Percentiles rank a stretch among this genome's conserved stretches.
These are phyloP conservation scores for Xylaria sp. DNA, from an alignment of 2,329 filamentous ascomycete species.

Conservation along the genomic window DNA sequence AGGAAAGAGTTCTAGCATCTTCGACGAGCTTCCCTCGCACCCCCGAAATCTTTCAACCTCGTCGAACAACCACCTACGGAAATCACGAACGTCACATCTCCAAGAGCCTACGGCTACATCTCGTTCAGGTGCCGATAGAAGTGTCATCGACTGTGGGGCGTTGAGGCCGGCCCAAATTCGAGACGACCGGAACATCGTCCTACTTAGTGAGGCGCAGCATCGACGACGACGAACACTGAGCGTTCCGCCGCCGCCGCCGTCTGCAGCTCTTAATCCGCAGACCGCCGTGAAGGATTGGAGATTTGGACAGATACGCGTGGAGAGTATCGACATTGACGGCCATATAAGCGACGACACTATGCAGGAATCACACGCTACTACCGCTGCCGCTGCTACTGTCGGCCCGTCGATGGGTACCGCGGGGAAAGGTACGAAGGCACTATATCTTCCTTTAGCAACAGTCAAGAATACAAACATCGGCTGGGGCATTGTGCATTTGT, in stretches of 20 bases:
- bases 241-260: conserved; percentile 56
- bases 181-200: conserved; percentile 51
- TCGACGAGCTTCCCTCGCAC: conserved; percentile 65
- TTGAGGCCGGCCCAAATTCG: conserved; percentile 49
- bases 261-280: conserved; percentile 57
- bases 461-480: conserved; percentile 77
- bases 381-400: conserved; percentile 62
- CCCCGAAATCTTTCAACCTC: conserved; percentile 43
- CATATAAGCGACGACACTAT: conserved; percentile 47
- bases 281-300: conserved; percentile 76
- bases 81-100: conserved; percentile 21
- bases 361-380: conserved; percentile 49
- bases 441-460: conserved; percentile 76
- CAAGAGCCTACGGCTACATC: conserved; percentile 33
- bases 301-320: conserved; percentile 79
- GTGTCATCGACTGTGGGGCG: conserved; percentile 62
- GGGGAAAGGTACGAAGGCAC: conserved; percentile 83
- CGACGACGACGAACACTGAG: conserved; percentile 51
- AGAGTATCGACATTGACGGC: conserved; percentile 78
- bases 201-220: conserved; percentile 54
- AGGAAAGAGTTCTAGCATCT: conserved; percentile 59
- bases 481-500: conserved; percentile 94
- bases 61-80: conserved; percentile 23
- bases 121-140: conserved; percentile 35
- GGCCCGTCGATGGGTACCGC: conserved; percentile 66